Conservation (phyloP, 2,329 filamentous ascomycete species). For the Thermoascus crustaceus region DNA sequence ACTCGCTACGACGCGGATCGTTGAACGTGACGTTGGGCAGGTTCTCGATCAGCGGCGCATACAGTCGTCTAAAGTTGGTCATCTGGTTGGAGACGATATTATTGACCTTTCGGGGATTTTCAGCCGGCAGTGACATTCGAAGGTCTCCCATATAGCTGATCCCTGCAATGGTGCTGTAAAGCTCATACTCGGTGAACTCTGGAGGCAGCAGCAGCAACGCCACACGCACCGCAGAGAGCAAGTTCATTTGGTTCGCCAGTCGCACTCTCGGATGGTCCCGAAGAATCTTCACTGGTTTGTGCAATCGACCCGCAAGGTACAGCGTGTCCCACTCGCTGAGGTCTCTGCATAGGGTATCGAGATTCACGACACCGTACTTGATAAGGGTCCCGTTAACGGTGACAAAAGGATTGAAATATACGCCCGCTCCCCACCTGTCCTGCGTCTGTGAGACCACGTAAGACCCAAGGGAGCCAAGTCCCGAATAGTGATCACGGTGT, state of each 20-base stretch:
- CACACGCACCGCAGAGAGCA: slow-evolving; percentile 83
- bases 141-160: slow-evolving; percentile 93
- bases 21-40: slow-evolving; percentile 80
- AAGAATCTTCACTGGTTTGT: slow-evolving; percentile 97
- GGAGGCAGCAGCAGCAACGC: slow-evolving; percentile 78
- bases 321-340: slow-evolving; percentile 87
- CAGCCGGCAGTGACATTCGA: slow-evolving; percentile 84
- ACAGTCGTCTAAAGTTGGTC: slow-evolving; percentile 81
- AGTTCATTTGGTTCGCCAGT: slow-evolving; percentile 90
- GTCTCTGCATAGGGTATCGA: slow-evolving; percentile 80
- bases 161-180: slow-evolving; percentile 85
- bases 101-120: slow-evolving; percentile 83
- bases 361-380: slow-evolving; percentile 95
- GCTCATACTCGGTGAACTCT: slow-evolving; percentile 73
- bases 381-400: slow-evolving; percentile 92
- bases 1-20: slow-evolving; percentile 51
- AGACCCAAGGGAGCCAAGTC: slow-evolving; percentile 72
- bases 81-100: slow-evolving; percentile 94
- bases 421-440: slow-evolving; percentile 80
- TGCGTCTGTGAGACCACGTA: slow-evolving; percentile 78
- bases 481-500: slow-evolving; percentile 88
- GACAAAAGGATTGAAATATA: slow-evolving; percentile 96
- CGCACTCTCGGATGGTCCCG: slow-evolving; percentile 88
- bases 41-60: slow-evolving; percentile 79
- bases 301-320: slow-evolving; percentile 90